These are phyloP conservation scores for Alternaria hordeiaustralica DNA, from an alignment of 2,329 filamentous ascomycete species.

Conservation along the genomic window DNA sequence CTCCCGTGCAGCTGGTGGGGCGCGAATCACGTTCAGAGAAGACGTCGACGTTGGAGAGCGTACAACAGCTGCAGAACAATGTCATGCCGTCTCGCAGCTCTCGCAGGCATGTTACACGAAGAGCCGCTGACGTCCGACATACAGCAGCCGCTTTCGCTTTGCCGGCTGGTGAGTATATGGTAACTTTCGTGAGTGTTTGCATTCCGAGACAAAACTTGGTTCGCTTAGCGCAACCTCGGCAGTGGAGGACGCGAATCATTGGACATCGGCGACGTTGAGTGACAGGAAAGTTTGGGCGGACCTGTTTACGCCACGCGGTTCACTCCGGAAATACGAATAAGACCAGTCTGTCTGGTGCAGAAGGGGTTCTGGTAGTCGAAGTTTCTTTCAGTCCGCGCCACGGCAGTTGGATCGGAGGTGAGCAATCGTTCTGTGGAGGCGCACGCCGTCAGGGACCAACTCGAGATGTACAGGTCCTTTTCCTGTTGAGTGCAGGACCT, in stretches of 20 bases:
- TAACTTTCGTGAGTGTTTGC: conserved; percentile 14
- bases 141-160: background rate
- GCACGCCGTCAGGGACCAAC: background rate
- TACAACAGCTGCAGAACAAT: background rate
- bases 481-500: background rate
- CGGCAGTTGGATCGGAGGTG: background rate
- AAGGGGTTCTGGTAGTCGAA: background rate
- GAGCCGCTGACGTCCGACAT: background rate
- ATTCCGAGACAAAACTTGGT: background rate
- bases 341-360: background rate
- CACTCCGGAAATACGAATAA: background rate
- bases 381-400: background rate
- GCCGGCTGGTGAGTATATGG: background rate
- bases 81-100: background rate
- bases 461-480: background rate
- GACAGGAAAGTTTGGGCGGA: background rate
- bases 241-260: background rate
- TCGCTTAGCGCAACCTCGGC: conserved; percentile 1
- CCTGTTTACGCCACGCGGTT: background rate
- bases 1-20: background rate
- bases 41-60: background rate
- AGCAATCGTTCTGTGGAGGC: background rate
- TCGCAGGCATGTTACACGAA: background rate
- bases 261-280: background rate
- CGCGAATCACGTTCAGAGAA: background rate